Percentiles rank a stretch among this genome's conserved stretches.
These are phyloP conservation scores for Gigaspora rosea DNA, from an alignment of 192 early-diverging fungal genomes.

Conservation along the genomic window DNA sequence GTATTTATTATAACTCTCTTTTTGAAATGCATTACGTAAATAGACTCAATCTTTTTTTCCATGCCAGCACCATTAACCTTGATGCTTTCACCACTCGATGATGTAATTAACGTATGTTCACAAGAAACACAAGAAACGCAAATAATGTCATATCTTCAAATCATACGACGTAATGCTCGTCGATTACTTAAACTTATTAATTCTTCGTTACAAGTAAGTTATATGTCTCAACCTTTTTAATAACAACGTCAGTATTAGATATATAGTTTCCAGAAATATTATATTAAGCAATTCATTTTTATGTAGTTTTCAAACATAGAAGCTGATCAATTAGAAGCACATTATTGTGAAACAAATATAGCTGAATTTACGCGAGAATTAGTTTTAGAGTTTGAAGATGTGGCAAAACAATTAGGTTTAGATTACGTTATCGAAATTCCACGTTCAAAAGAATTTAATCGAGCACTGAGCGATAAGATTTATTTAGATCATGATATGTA, in stretches of 20 bases:
- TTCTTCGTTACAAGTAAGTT: slow-evolving; percentile 45
- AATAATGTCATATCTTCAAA: slow-evolving; percentile 34
- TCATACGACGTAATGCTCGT: slow-evolving; percentile 52
- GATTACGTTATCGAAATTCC: slow-evolving; percentile 38
- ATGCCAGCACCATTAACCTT: slow-evolving; percentile 52
- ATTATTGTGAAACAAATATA: slow-evolving; percentile 51
- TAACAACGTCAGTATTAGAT: too few relatives aligned
- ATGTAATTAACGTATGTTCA: slow-evolving; percentile 38
- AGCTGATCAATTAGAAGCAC: slow-evolving; percentile 32
- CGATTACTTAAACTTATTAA: slow-evolving; percentile 62
- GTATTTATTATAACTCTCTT: too few relatives aligned
- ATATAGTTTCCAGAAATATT: too few relatives aligned
- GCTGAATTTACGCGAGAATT: slow-evolving; percentile 49
- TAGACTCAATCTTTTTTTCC: not conserved
- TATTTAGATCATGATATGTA: slow-evolving; percentile 20
- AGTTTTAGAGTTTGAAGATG: slow-evolving; percentile 50
- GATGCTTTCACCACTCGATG: slow-evolving; percentile 57
- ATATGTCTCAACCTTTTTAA: not conserved
- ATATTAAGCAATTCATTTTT: too few relatives aligned
- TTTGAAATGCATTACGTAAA: not conserved
- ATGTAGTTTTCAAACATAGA: slow-evolving; percentile 15
- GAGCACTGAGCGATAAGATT: not conserved
- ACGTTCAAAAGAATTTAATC: not conserved
- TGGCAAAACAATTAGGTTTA: slow-evolving; percentile 36
- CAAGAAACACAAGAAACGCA: slow-evolving; percentile 32